A percentile compares a stretch with the other conserved stretches of the same genome.
phyloP scores from a whole-genome alignment of 139 green algal species.

The Volvox africanus region DNA sequence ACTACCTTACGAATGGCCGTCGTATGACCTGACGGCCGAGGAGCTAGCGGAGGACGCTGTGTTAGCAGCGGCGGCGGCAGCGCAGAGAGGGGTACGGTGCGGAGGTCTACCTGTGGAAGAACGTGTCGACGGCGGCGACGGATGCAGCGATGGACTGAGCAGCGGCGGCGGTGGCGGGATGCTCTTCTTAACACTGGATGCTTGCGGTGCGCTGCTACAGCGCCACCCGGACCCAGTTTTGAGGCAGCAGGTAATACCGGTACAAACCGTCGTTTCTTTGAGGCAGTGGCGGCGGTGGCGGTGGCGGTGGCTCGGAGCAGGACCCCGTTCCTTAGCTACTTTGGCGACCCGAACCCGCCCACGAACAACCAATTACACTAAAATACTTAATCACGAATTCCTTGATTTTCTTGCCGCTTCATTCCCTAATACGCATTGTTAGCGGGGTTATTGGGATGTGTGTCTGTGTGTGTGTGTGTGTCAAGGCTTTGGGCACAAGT shows the following conservation, averaged over 20 bases:
- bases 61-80: constrained; percentile 30
- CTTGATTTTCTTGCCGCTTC: too few species aligned
- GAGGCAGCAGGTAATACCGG: constrained; percentile 39
- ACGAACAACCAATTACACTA: too few species aligned
- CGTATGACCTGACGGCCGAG: neutral
- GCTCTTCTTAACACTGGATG: constrained; percentile 36
- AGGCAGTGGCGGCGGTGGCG: too few species aligned
- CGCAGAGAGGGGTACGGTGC: neutral
- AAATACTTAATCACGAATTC: too few species aligned
- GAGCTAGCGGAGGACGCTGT: constrained; percentile 18
- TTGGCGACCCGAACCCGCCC: too few species aligned
- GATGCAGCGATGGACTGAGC: neutral
- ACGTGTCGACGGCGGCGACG: too few species aligned
- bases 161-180: neutral
- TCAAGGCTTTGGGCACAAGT: too few species aligned
- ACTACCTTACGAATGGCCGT: neutral
- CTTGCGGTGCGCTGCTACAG: constrained; percentile 18
- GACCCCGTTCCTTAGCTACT: neutral
- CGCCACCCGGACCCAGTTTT: constrained; percentile 27
- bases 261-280: too few species aligned
- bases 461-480: too few species aligned
- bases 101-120: neutral
- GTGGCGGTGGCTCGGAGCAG: neutral
- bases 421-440: too few species aligned
- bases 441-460: too few species aligned